Evolutionary conservation across 148 eudicot species (phyloP).

Genomic region (Chenopodium quinoa): DNA sequence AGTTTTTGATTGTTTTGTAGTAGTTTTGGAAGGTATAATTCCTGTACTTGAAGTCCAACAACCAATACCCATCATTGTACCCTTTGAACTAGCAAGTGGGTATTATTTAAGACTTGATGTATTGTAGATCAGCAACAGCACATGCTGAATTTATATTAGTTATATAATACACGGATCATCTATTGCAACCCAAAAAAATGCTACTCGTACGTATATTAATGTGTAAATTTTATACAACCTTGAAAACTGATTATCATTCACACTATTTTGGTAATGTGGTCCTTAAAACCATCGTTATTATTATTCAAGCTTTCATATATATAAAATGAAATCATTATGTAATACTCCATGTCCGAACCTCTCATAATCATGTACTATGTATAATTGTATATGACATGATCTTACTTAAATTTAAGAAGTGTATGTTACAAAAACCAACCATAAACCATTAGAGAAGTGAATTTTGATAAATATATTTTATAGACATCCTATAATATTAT

Average conservation of each 20-base stretch:
- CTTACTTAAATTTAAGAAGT: too few species aligned
- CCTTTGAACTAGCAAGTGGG: background rate
- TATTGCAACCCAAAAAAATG: background rate
- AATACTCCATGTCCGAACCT: background rate
- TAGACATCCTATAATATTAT: too few species aligned
- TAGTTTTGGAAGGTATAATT: background rate
- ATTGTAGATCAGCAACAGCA: background rate
- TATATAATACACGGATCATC: background rate
- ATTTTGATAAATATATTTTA: too few species aligned
- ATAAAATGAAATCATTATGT: background rate
- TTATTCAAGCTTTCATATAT: background rate
- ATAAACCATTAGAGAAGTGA: background rate
- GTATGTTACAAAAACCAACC: background rate
- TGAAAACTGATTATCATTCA: background rate
- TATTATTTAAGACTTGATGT: background rate
- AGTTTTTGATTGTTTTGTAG: background rate
- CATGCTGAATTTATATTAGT: background rate
- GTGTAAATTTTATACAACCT: background rate
- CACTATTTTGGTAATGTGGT: background rate
- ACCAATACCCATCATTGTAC: constrained; percentile 5
- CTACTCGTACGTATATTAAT: background rate
- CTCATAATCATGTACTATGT: background rate
- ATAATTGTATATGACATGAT: background rate
- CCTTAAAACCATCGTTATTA: background rate
- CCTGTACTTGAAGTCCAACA: constrained; percentile 15